Evolutionary conservation across 2,329 filamentous ascomycete genomes (phyloP).

Genomic region (Arthroderma uncinatum): DNA sequence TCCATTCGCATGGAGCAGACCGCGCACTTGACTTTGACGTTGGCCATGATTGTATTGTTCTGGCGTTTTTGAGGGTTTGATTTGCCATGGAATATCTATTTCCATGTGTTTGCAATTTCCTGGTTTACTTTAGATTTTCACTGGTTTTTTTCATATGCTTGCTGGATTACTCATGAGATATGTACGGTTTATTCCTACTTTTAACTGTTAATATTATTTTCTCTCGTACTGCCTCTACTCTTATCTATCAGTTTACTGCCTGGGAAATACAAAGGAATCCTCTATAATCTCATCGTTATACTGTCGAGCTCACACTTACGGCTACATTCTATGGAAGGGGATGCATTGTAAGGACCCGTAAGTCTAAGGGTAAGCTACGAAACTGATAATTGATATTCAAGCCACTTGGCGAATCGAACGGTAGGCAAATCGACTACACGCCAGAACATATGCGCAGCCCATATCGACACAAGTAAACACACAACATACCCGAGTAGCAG

Average conservation of each 20-base stretch:
- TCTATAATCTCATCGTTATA: too few species aligned
- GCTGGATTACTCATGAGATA: neutral
- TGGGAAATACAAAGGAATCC: too few species aligned
- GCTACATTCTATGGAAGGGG: too few species aligned
- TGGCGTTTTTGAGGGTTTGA: neutral
- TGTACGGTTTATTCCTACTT: neutral
- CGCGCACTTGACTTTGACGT: neutral
- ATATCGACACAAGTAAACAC: constrained; percentile 37
- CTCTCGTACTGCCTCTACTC: too few species aligned
- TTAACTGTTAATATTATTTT: neutral
- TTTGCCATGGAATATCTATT: neutral
- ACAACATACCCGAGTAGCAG: constrained; percentile 32
- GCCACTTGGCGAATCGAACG: constrained; percentile 41
- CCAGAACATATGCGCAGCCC: constrained; percentile 51
- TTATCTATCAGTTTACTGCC: too few species aligned
- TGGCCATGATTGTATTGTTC: neutral
- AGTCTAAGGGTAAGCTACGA: too few species aligned
- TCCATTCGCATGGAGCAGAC: neutral
- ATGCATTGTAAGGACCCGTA: too few species aligned
- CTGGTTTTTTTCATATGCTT: neutral
- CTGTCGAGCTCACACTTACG: too few species aligned
- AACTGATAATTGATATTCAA: constrained; percentile 29
- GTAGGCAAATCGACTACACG: constrained; percentile 43
- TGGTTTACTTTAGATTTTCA: neutral
- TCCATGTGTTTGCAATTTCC: neutral